Evolutionary conservation across 371 early-diverging fungal genomes (phyloP).

Genomic region (Mortierella sp.): DNA sequence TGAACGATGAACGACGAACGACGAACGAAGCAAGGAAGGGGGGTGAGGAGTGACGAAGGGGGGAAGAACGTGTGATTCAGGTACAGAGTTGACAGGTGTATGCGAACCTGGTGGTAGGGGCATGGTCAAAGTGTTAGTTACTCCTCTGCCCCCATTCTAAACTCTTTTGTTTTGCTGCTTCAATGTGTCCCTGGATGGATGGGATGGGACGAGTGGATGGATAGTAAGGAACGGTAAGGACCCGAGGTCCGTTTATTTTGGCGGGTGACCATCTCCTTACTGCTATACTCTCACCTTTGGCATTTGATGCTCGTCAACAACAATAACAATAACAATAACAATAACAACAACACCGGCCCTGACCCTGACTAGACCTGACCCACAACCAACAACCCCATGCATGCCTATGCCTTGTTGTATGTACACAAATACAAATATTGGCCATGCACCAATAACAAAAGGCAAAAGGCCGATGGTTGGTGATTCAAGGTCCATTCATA

Average conservation of each 20-base stretch:
- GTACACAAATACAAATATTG: too few species aligned
- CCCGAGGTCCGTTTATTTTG: neutral
- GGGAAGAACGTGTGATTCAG: slow-evolving; percentile 12
- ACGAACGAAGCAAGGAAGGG: neutral
- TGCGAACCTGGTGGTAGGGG: neutral
- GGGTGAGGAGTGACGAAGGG: neutral
- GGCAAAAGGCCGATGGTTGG: neutral
- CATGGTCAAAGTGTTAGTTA: slow-evolving; percentile 5
- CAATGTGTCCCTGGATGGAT: neutral
- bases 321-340: neutral
- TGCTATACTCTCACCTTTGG: neutral
- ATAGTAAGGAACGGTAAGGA: neutral
- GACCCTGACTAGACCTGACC: neutral
- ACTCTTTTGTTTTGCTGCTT: neutral
- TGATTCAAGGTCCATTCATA: neutral
- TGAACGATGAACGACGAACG: neutral
- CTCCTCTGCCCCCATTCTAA: neutral
- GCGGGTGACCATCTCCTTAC: neutral
- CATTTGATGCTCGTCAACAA: neutral
- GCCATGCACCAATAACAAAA: too few species aligned
- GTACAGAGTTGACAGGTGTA: neutral
- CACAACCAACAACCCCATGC: neutral
- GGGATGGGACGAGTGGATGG: neutral
- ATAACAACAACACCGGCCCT: neutral
- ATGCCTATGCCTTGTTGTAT: neutral